Evolutionary conservation across 129 eudicot genomes (phyloP).

Genomic region (Smallanthus sonchifolius): DNA sequence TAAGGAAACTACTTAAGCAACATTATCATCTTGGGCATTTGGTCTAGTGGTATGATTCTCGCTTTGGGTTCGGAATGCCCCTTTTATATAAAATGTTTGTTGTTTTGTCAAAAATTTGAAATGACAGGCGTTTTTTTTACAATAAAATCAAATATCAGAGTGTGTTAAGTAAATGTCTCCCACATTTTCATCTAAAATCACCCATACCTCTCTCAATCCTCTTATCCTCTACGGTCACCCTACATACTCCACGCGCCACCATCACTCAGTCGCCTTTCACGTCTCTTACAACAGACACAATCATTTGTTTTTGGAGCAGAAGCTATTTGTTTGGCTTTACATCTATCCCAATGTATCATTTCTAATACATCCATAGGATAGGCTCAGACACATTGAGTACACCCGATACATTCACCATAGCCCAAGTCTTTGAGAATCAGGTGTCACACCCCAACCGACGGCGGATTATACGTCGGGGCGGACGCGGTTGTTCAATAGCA

Average conservation of each 20-base stretch:
- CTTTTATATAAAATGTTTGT: neutral
- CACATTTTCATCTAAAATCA: neutral
- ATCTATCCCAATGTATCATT: neutral
- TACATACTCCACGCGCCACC: no score
- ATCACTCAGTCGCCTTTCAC: no score
- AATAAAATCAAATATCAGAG: neutral
- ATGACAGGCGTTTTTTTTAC: neutral
- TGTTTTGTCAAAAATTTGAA: no score
- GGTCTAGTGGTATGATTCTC: conserved; percentile 99
- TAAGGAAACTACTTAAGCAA: no score
- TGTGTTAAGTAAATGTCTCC: neutral
- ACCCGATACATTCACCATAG: conserved; percentile 10
- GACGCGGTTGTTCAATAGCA: no score
- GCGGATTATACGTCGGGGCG: no score
- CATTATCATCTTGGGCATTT: conserved; percentile 49
- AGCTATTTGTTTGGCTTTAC: conserved; percentile 4
- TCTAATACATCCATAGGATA: neutral
- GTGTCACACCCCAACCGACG: no score
- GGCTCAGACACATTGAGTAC: neutral
- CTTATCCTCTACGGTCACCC: conserved; percentile 2
- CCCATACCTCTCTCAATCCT: neutral
- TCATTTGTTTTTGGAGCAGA: neutral
- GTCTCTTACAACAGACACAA: neutral
- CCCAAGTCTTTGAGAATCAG: no score
- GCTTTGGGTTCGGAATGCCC: conserved; percentile 99